These are phyloP conservation scores for Pholiota adiposa DNA, from an alignment of 1,284 basidiomycete genomes.

Conservation along the genomic window DNA sequence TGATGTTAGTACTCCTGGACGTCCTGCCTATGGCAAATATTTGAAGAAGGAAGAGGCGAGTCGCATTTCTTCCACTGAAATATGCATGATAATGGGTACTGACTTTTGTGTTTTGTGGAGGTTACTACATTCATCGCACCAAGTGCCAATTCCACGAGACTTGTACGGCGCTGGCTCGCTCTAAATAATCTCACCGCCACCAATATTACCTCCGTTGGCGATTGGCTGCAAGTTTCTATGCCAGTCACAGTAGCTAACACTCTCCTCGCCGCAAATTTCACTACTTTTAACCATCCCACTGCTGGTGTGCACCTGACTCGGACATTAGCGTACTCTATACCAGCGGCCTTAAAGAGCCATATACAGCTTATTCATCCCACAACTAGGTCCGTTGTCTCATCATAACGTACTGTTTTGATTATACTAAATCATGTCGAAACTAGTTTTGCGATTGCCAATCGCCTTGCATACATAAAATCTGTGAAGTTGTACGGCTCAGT, in stretches of 20 bases:
- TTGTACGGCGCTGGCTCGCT: slow-evolving; percentile 41
- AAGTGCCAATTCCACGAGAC: slow-evolving; percentile 32
- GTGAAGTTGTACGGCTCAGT: slow-evolving; percentile 27
- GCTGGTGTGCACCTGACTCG: slow-evolving; percentile 42
- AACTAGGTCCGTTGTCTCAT: slow-evolving; percentile 54
- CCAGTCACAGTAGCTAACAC: slow-evolving; percentile 40
- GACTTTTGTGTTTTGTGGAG: slow-evolving; percentile 30
- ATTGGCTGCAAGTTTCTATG: slow-evolving; percentile 43
- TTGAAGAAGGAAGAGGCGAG: slow-evolving; percentile 18
- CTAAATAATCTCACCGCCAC: slow-evolving; percentile 34
- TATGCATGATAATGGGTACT: too few relatives aligned
- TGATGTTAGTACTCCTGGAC: slow-evolving; percentile 47
- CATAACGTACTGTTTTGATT: slow-evolving; percentile 43
- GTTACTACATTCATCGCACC: slow-evolving; percentile 42
- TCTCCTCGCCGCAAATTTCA: slow-evolving; percentile 39
- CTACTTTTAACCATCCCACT: slow-evolving; percentile 38
- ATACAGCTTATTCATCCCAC: slow-evolving; percentile 76
- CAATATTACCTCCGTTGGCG: slow-evolving; percentile 33
- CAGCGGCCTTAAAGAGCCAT: slow-evolving; percentile 59
- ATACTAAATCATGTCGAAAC: slow-evolving; percentile 42
- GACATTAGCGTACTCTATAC: slow-evolving; percentile 71
- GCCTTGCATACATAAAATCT: too few relatives aligned
- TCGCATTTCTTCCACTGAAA: neutral
- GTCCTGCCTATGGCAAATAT: slow-evolving; percentile 35
- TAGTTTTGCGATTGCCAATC: too few relatives aligned